Evolutionary conservation across 768 basidiomycete genomes (phyloP), one percentile per base, ranked within the genome.

Genomic region (Hebeloma cylindrosporum): DNA sequence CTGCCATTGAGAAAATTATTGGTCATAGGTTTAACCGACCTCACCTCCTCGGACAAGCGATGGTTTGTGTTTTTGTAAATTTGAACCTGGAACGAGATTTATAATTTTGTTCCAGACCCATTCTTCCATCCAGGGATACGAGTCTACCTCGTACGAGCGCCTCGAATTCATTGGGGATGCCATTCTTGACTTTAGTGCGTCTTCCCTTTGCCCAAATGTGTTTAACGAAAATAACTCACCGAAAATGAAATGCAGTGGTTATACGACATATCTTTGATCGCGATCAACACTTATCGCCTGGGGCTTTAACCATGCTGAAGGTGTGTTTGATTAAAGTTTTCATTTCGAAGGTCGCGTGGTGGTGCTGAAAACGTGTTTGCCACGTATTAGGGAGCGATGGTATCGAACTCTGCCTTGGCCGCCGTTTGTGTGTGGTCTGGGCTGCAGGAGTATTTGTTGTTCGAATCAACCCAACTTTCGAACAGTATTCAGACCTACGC

Each of bases 161-260:
- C 73, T 93, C 26, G 89, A 92, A 60, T 93, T 92, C 59, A 71
- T 92, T 29, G 91, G 91, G 9, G 91, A 93, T 65, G 88, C 87
- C 1, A 78, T 93, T 39, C 74, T 93, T 18, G 91, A 93, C 62
- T 86, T 89, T 46, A 64, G 90, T 92, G 57, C 43, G 87, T 40
- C 29, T 40, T 36, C 28, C 22, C 44, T 21, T 34, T 36, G 40
- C 21, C 23, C 32, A 33, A 11, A 18, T 18, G 5, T 31, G 5
- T 20, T 20, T 13, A 13, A 20, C 23, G 7, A 34, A 7, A 10
- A 16, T 35, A 32, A 14, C 50, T n/a, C 41, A 47, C 22, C 54
- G 28, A 40, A 42, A 42, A 35, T 34, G 13, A 23, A 30, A 38
- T 52, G 31, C 34, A 92, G 90, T 90, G 70, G 81, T 87, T 16